Conservation (phyloP, 345 rosid species). For the Syzygium jambos region DNA sequence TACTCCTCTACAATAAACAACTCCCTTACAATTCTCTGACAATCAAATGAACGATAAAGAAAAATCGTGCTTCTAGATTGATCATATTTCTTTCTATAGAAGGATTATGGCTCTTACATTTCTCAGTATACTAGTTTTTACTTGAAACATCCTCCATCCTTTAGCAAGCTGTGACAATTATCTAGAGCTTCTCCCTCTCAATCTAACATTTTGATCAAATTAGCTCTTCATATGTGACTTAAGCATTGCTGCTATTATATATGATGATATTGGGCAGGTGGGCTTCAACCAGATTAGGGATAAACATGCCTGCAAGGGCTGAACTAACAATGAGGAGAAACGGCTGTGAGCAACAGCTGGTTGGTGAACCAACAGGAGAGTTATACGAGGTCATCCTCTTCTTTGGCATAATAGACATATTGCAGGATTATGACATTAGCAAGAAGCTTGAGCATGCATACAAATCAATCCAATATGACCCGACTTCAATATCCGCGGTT, state of each 20-base stretch:
- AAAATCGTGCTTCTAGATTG: background rate
- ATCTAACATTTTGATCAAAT: background rate
- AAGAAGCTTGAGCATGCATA: constrained; percentile 99
- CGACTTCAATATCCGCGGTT: constrained; percentile 96
- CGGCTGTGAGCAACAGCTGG: constrained; percentile 56
- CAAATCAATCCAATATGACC: constrained; percentile 92
- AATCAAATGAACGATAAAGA: background rate
- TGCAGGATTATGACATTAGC: constrained; percentile 97
- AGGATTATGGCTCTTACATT: background rate
- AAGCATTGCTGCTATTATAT: background rate
- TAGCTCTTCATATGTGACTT: background rate
- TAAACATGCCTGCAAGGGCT: constrained; percentile 66
- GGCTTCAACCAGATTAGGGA: constrained; percentile 41
- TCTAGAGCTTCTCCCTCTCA: background rate
- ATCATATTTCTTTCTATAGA: background rate
- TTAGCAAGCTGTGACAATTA: background rate
- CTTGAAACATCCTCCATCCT: background rate
- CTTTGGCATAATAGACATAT: constrained; percentile 91
- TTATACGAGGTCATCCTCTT: constrained; percentile 57
- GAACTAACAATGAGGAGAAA: constrained; percentile 70
- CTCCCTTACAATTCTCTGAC: background rate
- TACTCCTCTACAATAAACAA: background rate
- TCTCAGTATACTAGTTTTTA: background rate
- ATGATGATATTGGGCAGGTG: constrained; percentile 44
- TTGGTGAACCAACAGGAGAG: constrained; percentile 90